Evolutionary conservation across 306 rosid species (phyloP), one percentile per base, ranked within the genome.

Genomic region (Geum urbanum): DNA sequence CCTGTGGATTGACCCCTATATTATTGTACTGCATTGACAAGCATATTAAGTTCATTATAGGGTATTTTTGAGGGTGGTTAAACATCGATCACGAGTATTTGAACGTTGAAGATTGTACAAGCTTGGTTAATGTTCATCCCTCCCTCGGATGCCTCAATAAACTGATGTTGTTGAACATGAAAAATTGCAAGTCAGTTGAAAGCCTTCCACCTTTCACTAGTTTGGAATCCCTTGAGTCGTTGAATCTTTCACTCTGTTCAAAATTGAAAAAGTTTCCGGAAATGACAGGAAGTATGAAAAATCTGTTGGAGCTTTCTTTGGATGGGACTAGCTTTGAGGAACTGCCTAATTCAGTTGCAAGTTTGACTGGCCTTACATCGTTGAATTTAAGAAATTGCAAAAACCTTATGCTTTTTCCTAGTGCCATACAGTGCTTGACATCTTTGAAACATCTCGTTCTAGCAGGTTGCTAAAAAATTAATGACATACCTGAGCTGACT

Each of bases 161-260:
- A 20, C 37, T 54, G 3, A 4, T 10, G 2, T 2, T 0, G 8
- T 55, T 55, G 60, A 5, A 55, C 22, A 9, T 54, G 60, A 4
- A 43, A 65, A 13, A 22, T 19, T 70, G 80, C 65, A 10, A n/a
- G n/a, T 8, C 14, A 18, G 4, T 54, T 54, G 14, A 54, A 35
- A 54, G 59, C 35, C 0, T 54, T 19, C 59, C 59, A 54, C 35
- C 12, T 54, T 9, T 55, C 7, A 10, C 13, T 22, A 20, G 37
- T 12, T 22, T 55, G 39, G 16, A 55, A 20, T 20, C 16, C 60
- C 37, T 55, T 55, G 19, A 70, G 46, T 12, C 2, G 13, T 44
- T 70, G 9, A 41, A 20, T 19, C 63, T 76, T 41, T 72, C 72
- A 5, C 53, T 59, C 47, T 76, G 80, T 41, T 60, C 64, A 50